Conservation (phyloP, 2,329 filamentous ascomycete species). For the Plenodomus lindquistii region DNA sequence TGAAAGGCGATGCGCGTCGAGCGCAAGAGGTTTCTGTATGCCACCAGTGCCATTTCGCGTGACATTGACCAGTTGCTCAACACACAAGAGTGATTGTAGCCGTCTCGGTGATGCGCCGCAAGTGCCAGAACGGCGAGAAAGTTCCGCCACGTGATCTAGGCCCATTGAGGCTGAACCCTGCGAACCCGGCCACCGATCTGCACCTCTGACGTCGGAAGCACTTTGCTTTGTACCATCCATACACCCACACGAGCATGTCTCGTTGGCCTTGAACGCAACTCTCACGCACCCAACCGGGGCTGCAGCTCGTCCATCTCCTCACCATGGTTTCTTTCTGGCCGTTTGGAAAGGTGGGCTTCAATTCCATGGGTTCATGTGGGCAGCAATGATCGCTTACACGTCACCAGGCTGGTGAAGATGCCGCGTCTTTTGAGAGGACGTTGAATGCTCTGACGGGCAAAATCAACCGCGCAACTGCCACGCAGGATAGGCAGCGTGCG, state of each 20-base stretch:
- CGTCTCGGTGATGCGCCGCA: constrained; percentile 10
- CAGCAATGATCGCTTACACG: too few species aligned
- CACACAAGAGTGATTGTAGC: constrained; percentile 1
- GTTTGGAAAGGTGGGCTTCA: constrained; percentile 44
- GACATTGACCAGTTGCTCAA: constrained; percentile 15
- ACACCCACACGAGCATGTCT: constrained; percentile 30
- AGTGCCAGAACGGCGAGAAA: constrained; percentile 24
- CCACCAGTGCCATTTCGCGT: constrained; percentile 65
- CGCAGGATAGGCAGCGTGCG: constrained; percentile 73
- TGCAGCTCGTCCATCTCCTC: constrained; percentile 23
- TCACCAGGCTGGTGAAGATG: constrained; percentile 73
- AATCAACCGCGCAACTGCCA: constrained; percentile 74
- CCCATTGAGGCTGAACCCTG: constrained; percentile 22
- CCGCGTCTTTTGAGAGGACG: constrained; percentile 90
- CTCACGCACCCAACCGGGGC: constrained; percentile 30
- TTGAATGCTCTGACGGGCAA: constrained; percentile 80
- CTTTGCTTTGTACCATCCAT: constrained; percentile 7
- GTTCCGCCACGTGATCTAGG: constrained; percentile 22
- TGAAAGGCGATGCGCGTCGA: constrained; percentile 81
- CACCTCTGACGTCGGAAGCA: constrained; percentile 25
- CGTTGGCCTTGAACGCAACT: constrained; percentile 24
- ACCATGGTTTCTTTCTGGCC: constrained; percentile 84
- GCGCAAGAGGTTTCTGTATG: constrained; percentile 81
- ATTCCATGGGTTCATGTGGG: too few species aligned
- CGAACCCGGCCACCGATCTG: constrained; percentile 18